Base-by-base conservation (phyloP, 768 basidiomycete species). In the Trametes cinnabarina region DNA sequence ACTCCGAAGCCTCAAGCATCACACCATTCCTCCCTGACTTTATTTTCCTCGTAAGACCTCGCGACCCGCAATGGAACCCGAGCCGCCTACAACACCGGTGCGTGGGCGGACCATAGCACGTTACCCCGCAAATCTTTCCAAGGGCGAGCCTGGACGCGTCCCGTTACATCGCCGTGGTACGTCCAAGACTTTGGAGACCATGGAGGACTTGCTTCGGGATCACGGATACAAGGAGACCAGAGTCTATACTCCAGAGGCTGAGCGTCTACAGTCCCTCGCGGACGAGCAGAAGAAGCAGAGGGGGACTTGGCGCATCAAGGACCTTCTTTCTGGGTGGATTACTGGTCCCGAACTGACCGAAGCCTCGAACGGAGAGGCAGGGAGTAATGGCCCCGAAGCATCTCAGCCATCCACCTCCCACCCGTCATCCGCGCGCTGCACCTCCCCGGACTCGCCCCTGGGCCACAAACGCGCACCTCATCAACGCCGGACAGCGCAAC, bases 151-250 rank as follows among this genome's bases (percentile, higher is more conserved):
- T 4, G 59, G 61, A 17, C 83, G 86, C 26, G 86, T 90, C 6
- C 90, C 88, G 0, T 74, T 92, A 14, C 90, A 92, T 68, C 80
- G 88, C 22, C 77, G 90, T 54, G 91, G 91, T 1, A 92, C 83
- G 19, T 91, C 90, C 2, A 83, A 82, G 61, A 90, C 84, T 4
- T 94, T 92, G 62, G 92, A 94, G 63, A 79, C 84, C 5, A 79
- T 96, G 19, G 94, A 94, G 63, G 91, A 94, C 72, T 77, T 97
- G 17, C 78, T 97, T 25, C 78, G 83, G 48, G 89, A 93, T 69
- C 92, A 92, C 1, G 94, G 94, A 2, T 95, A 94, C 77, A 93
- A 92, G 70, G 94, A 96, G 68, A 94, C 92, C 3, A 82, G 93
- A 41, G 80, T 97, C 11, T 90, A 91, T 65, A 94, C 94, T 0